A percentile compares a stretch with the other conserved stretches of the same genome.
Conservation (phyloP, 768 basidiomycete genomes). For the Ephemerocybe angulata region DNA sequence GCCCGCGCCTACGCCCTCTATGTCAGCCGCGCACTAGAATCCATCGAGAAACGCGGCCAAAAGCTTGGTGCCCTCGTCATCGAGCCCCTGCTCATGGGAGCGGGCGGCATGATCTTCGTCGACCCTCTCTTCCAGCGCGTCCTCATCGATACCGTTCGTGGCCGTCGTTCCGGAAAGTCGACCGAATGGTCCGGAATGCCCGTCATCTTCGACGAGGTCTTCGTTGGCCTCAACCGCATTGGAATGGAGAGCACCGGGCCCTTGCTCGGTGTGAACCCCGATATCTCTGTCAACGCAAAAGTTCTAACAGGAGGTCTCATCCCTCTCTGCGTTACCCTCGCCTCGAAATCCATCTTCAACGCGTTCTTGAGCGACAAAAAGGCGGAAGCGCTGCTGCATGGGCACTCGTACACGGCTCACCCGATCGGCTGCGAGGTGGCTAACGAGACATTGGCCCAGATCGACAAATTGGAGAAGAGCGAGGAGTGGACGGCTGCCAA, state of each 20-base stretch:
- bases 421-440: constrained; percentile 92
- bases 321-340: constrained; percentile 82
- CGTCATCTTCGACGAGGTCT: constrained; percentile 95
- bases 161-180: constrained; percentile 29
- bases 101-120: constrained; percentile 95
- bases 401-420: constrained; percentile 95
- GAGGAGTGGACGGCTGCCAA: constrained; percentile 60
- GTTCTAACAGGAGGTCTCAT: constrained; percentile 90
- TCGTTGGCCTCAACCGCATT: constrained; percentile 86
- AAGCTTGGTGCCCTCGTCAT: constrained; percentile 75
- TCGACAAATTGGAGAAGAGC: constrained; percentile 49
- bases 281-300: constrained; percentile 91
- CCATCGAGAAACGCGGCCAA: constrained; percentile 37
- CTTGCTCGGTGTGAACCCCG: constrained; percentile 71
- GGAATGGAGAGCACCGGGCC: constrained; percentile 64
- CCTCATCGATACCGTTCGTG: constrained; percentile 76
- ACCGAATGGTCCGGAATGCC: constrained; percentile 67
- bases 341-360: constrained; percentile 73
- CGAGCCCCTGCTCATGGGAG: constrained; percentile 92
- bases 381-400: constrained; percentile 84
- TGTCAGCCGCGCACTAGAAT: constrained; percentile 49
- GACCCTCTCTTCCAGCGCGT: constrained; percentile 95
- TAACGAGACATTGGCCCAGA: constrained; percentile 65
- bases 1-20: constrained; percentile 60
- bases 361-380: constrained; percentile 76